Percentiles rank a stretch among this genome's conserved stretches.
phyloP scores from a whole-genome alignment of 306 rosid genomes.

The Vigna nakashimae region DNA sequence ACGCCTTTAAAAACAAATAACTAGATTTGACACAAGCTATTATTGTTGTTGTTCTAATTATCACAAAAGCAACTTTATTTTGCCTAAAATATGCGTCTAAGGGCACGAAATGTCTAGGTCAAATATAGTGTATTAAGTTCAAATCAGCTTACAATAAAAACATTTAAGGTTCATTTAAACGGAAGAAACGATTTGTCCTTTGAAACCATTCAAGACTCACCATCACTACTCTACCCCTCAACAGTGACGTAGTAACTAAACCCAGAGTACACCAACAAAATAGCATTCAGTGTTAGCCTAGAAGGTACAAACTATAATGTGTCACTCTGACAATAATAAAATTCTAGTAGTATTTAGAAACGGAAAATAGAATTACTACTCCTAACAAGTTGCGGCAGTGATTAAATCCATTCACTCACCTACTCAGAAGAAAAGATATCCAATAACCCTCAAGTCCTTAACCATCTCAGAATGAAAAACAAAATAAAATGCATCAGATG shows the following conservation, averaged over 20 bases:
- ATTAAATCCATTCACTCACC: slow-evolving; percentile 5
- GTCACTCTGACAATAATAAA: not conserved
- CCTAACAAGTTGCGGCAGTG: not conserved
- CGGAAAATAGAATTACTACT: slow-evolving; percentile 7
- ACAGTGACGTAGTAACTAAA: not conserved
- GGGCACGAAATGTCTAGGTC: too few relatives aligned
- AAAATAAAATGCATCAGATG: not conserved
- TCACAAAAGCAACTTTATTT: not conserved
- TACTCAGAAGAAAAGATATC: not conserved
- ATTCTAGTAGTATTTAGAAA: not conserved
- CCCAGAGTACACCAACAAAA: slow-evolving; percentile 1
- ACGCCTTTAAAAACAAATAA: too few relatives aligned
- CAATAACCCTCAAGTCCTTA: not conserved
- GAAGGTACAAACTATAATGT: not conserved
- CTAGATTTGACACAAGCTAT: not conserved
- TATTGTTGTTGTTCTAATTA: not conserved
- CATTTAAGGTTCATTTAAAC: not conserved
- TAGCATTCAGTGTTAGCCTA: not conserved
- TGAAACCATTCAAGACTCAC: too few relatives aligned
- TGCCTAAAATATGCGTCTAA: too few relatives aligned
- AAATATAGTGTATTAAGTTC: not conserved
- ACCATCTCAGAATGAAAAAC: slow-evolving; percentile 3
- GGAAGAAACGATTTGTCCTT: not conserved
- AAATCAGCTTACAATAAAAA: not conserved
- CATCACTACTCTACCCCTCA: not conserved